Base-by-base conservation (phyloP, 2,329 filamentous ascomycete genomes). In the Escovopsis sp. region DNA sequence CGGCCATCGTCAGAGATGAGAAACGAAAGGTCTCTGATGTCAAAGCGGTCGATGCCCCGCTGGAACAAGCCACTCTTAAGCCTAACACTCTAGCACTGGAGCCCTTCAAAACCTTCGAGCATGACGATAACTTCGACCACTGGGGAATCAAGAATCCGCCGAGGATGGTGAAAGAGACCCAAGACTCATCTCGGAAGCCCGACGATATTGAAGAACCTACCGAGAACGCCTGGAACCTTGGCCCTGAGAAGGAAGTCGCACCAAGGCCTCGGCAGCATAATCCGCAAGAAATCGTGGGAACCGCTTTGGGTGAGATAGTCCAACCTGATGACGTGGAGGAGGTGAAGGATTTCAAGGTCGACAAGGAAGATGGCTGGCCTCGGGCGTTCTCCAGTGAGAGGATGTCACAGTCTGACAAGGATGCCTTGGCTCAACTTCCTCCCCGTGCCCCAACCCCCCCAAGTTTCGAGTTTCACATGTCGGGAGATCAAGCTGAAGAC, bases 61-160 rank as follows among this genome's bases (percentile, higher is more conserved):
- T 49, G 19, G 49, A 51, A 37, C 47, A 53, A 7, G 47, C 48
- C 11, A 45, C 47, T 12, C 47, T 53, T 23, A 55, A 57, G 50
- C 28, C 54, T 54, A 36, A 47, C 36, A 49, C 51, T 33, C 49
- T 51, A 36, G 59, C 44, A 10, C 54, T 57, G 10, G 58, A 55
- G 34, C 45, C 58, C 46, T 50, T 54, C 12, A 56, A 59, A 39
- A 48, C 59, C 40, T 53, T 59, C 33, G 59, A 55, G 12, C 63
- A 65, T 36, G 69, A 73, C 42, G 71, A 71, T 44, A 73, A 74
- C 49, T 75, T 74, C 55, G 68, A 63, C 45, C 68, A 70, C 39
- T 77, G 74, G 65, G 70, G 69, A 30, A 73, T 68, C 41, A 62
- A 10, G 74, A 74, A 52, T 75, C 74, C 47, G 54, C 63, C 43